phyloP scores from a whole-genome alignment of 495 filamentous ascomycete genomes.

The Aspergillus hancockii region DNA sequence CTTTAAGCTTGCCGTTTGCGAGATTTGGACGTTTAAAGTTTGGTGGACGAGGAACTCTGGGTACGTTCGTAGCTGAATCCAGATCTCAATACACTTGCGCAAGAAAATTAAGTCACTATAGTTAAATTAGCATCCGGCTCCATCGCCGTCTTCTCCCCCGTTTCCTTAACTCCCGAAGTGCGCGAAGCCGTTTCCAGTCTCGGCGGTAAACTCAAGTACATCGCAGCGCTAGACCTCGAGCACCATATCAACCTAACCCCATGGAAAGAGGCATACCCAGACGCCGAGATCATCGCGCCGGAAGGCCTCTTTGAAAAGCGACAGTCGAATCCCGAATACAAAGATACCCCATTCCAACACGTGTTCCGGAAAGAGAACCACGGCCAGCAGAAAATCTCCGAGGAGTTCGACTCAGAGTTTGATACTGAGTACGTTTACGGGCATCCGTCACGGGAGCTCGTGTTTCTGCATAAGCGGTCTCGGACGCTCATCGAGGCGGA shows the following conservation, averaged over 20 bases:
- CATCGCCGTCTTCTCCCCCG: slow-evolving; percentile 90
- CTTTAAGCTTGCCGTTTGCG: slow-evolving; percentile 79
- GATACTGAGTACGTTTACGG: slow-evolving; percentile 79
- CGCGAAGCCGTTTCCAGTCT: slow-evolving; percentile 63
- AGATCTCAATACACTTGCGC: not conserved
- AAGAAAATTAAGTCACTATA: slow-evolving; percentile 35
- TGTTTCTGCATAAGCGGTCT: slow-evolving; percentile 80
- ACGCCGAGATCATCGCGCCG: slow-evolving; percentile 77
- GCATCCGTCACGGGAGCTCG: slow-evolving; percentile 83
- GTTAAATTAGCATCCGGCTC: slow-evolving; percentile 74
- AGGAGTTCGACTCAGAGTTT: slow-evolving; percentile 85
- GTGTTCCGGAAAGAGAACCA: slow-evolving; percentile 63
- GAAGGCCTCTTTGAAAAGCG: slow-evolving; percentile 89
- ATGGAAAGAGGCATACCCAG: slow-evolving; percentile 78
- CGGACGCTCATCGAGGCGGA: slow-evolving; percentile 88
- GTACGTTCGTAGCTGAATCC: slow-evolving; percentile 44
- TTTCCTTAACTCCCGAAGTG: slow-evolving; percentile 77
- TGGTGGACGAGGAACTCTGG: slow-evolving; percentile 83
- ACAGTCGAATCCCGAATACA: slow-evolving; percentile 61
- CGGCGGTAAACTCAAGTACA: slow-evolving; percentile 75
- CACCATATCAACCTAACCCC: slow-evolving; percentile 88
- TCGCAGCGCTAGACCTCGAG: slow-evolving; percentile 83
- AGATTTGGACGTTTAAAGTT: slow-evolving; percentile 80
- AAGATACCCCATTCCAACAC: slow-evolving; percentile 66
- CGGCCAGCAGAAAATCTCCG: slow-evolving; percentile 54